Evolutionary conservation across 306 rosid species (phyloP), one percentile per base, ranked within the genome.

Genomic region (Senna tora): DNA sequence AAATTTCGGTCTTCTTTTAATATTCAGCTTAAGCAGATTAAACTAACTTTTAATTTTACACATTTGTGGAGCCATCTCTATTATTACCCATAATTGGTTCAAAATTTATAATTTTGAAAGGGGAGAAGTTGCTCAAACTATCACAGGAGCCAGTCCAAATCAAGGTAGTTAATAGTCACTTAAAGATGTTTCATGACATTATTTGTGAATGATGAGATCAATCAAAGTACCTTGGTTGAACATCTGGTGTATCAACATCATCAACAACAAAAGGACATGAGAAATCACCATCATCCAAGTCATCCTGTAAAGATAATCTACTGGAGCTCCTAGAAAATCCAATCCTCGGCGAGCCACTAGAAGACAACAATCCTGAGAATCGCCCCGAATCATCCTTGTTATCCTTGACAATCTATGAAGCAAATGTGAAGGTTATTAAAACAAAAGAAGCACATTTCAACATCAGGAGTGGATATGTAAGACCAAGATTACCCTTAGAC

Each of bases 321-420:
- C 97, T 89, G 9, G 97, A 91, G 84, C 91, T 85, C 81, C 91
- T 82, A 55, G 97, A 91, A 83, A 85, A 85, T 75, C 97, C 97
- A 78, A 91, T 46, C 15, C 88, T 83, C 33, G 92, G 97, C 43
- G 97, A 91, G 83, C 83, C 96, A 80, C 96, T 89, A 13, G 97
- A 91, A 64, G 96, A 91, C 73, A 89, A 75, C 85, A 86, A 84
- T 75, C 87, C 96, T 59, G 97, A 91, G 84, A 89, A 89, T 72
- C 96, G 67, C 68, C 97, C 96, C 0, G 96, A 91, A 75, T 91
- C 97, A 33, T 89, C 97, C 87, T 65, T 91, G 82, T 83, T 84
- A 67, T 91, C 97, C 84, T 69, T 85, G 70, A 64, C 75, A 78
- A 82, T 49, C 97, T 91, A 72, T 10, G 67, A 39, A 84, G 72